phyloP scores from a whole-genome alignment of 2,329 filamentous ascomycete genomes.

The Neodidymelliopsis sp. region DNA sequence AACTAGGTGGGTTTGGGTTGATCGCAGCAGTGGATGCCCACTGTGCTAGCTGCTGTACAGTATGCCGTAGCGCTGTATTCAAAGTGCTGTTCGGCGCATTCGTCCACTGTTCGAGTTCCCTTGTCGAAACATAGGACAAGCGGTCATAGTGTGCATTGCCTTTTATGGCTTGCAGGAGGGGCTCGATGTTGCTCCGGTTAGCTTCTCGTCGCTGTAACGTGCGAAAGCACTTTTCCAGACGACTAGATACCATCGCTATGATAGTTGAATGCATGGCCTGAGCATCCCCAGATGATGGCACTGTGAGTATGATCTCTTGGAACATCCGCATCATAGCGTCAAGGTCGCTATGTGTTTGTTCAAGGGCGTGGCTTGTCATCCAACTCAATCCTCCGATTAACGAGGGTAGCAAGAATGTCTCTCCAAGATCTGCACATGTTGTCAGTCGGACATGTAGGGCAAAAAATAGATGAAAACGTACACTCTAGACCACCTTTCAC shows the following conservation, averaged over 20 bases:
- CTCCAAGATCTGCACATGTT: slow-evolving; percentile 67
- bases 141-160: slow-evolving; percentile 65
- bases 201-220: slow-evolving; percentile 72
- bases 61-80: slow-evolving; percentile 64
- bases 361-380: slow-evolving; percentile 73
- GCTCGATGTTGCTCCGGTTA: slow-evolving; percentile 72
- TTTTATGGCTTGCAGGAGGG: slow-evolving; percentile 71
- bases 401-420: slow-evolving; percentile 81
- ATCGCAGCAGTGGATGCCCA: slow-evolving; percentile 67
- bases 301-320: slow-evolving; percentile 74
- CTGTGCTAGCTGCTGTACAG: slow-evolving; percentile 67
- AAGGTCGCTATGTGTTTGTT: slow-evolving; percentile 68
- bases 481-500: slow-evolving; percentile 80
- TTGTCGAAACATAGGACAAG: slow-evolving; percentile 67
- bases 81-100: slow-evolving; percentile 64
- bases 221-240: slow-evolving; percentile 71
- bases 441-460: neutral
- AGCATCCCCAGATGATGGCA: slow-evolving; percentile 75
- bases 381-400: slow-evolving; percentile 77
- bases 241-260: slow-evolving; percentile 73
- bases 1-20: slow-evolving; percentile 65
- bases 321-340: slow-evolving; percentile 75
- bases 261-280: slow-evolving; percentile 74
- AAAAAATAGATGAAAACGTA: slow-evolving; percentile 49
- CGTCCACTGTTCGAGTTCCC: slow-evolving; percentile 74